Evolutionary conservation across 441 rosid species (phyloP), one percentile per base, ranked within the genome.

Genomic region (Metrosideros polymorpha): DNA sequence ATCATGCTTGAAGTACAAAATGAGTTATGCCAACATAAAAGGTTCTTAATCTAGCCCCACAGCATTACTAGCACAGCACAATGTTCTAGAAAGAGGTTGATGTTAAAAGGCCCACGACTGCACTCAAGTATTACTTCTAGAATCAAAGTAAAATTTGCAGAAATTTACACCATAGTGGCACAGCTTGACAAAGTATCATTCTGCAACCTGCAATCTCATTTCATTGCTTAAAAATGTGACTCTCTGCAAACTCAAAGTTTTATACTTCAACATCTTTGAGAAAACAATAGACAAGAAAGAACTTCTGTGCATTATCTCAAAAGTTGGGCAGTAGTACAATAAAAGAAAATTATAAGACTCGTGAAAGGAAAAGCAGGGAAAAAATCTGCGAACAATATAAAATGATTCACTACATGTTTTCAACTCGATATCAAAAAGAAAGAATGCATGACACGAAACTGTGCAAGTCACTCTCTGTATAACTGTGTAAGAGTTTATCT

Each of bases 401-500:
- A 66, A 66, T 35, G 45, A 66, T 39, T 71, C 79, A 6, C 35
- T 29, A 59, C 79, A 71, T 22, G 79, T 71, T 22, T 71, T 71
- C 47, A 71, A 35, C n/a, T 71, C 47, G 29, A 82, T 0, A 49
- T 47, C 9, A 0, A 82, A 49, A 52, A 49, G 56, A 47, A 82
- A 52, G 42, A 17, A 49, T 17, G 56, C 53, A 52, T 49, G 56
- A 52, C 35, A 15, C 5, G 1, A 83, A 22, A 71, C 13, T 52
- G 35, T 51, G 27, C 1, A 12, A 45, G 12, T 52, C 24, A 29
- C 54, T 83, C 0, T 83, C 45, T 54, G 59, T 7, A 83, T 29
- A 83, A 50, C 57, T 83, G n/a, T n/a, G n/a, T n/a, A n/a, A n/a
- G n/a, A n/a, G n/a, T n/a, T 39, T 53, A 52, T 50, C 95, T 93